Percentiles rank a stretch among this genome's conserved stretches.
Conservation (phyloP, 163 green algal species). For the Volvox carteri region DNA sequence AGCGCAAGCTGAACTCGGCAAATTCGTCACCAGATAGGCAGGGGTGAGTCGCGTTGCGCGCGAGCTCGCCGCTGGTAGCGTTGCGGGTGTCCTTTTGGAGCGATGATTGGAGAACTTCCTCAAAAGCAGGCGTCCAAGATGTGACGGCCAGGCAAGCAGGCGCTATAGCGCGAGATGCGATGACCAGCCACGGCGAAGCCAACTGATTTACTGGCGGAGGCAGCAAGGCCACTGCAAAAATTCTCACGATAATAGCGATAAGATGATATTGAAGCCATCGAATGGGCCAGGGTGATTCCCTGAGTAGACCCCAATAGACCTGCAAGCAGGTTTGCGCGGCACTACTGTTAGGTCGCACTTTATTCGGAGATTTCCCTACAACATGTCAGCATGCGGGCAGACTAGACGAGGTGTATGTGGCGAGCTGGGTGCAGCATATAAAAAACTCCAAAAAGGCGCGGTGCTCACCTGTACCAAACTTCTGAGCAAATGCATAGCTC, state of each 20-base stretch:
- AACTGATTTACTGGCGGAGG: not conserved
- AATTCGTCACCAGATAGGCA: not conserved
- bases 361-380: no score
- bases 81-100: no score
- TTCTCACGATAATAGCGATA: not conserved
- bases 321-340: no score
- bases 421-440: no score
- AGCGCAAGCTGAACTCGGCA: constrained; percentile 10
- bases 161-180: not conserved
- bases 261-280: constrained; percentile 14
- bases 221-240: not conserved
- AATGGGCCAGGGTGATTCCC: not conserved
- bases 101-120: no score
- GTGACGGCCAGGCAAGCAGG: not conserved
- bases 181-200: not conserved
- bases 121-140: not conserved
- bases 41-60: no score
- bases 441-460: not conserved
- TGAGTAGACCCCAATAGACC: constrained; percentile 1
- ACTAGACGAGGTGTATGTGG: no score
- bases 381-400: no score
- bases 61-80: no score
- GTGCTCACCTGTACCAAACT: not conserved
- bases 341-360: no score
- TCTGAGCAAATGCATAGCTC: not conserved